A percentile compares a stretch with the other conserved stretches of the same genome.
phyloP scores from a whole-genome alignment of 129 eudicot genomes.

The Lonicera japonica region DNA sequence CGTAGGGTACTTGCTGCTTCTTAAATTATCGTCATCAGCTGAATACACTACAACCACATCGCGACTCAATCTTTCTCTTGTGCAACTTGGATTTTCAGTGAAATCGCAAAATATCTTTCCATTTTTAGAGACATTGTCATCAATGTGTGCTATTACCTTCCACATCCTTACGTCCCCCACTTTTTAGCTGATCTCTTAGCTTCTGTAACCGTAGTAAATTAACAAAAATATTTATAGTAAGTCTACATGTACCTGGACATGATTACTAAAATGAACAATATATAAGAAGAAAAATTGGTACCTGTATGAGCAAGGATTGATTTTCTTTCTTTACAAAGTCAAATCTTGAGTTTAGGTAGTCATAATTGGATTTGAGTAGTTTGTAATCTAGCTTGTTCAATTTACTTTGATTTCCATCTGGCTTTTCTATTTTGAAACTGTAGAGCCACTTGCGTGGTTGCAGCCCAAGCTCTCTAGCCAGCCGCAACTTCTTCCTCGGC shows the following conservation, averaged over 20 bases:
- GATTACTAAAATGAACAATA: neutral
- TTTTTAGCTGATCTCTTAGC: too few relatives aligned
- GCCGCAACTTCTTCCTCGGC: conserved; percentile 59
- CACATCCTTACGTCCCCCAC: conserved; percentile 15
- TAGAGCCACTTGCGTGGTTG: conserved; percentile 65
- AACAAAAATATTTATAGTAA: neutral
- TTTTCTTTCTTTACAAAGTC: conserved; percentile 51
- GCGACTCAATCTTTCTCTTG: too few relatives aligned
- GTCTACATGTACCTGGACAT: neutral
- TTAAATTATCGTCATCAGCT: conserved; percentile 19
- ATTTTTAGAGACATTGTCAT: conserved; percentile 19
- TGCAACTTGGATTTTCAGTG: conserved; percentile 13
- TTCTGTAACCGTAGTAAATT: conserved; percentile 30
- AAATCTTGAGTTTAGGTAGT: conserved; percentile 24
- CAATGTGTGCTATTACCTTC: conserved; percentile 22
- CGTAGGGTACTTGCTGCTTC: conserved; percentile 10
- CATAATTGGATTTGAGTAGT: conserved; percentile 46
- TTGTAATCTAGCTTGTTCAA: conserved; percentile 56
- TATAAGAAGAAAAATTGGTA: conserved; percentile 1
- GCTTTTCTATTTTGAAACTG: conserved; percentile 82
- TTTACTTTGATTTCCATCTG: conserved; percentile 67
- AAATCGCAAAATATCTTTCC: conserved; percentile 18
- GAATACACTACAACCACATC: too few relatives aligned
- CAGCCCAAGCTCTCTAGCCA: conserved; percentile 59
- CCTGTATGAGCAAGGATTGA: conserved; percentile 46